phyloP scores from a whole-genome alignment of 805 yeast genomes.

The Yarrowia sp. region DNA sequence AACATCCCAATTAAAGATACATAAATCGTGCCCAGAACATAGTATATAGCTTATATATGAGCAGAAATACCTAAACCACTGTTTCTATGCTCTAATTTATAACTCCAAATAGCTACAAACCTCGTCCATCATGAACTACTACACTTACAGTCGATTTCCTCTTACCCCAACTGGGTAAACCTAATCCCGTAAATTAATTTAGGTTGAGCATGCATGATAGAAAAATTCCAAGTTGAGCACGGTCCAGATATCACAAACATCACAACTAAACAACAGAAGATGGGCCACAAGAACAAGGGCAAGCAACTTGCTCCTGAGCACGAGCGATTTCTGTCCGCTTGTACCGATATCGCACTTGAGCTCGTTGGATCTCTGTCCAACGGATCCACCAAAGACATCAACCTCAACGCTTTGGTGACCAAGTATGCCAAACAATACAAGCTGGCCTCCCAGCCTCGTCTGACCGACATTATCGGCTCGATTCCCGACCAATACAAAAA shows the following conservation, averaged over 20 bases:
- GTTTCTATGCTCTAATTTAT: too few species aligned
- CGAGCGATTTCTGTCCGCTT: constrained; percentile 87
- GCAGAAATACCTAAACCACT: too few species aligned
- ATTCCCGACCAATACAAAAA: constrained; percentile 95
- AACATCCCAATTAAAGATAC: too few species aligned
- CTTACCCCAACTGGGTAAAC: background rate
- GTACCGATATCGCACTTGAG: constrained; percentile 87
- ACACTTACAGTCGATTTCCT: background rate
- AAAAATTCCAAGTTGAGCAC: background rate
- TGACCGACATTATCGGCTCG: constrained; percentile 90
- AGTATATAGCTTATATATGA: too few species aligned
- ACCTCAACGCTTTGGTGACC: constrained; percentile 84
- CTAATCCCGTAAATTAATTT: background rate
- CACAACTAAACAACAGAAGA: background rate
- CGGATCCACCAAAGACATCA: constrained; percentile 71
- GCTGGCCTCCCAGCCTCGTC: constrained; percentile 85
- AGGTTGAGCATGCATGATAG: constrained; percentile 20
- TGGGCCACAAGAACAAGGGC: constrained; percentile 39
- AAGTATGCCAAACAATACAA: constrained; percentile 86
- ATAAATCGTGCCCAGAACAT: too few species aligned
- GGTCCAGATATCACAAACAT: background rate
- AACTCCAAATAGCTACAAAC: too few species aligned
- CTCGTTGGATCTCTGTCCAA: constrained; percentile 63
- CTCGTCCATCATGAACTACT: background rate
- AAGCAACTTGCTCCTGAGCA: constrained; percentile 82